Evolutionary conservation across 1,284 basidiomycete species (phyloP).

Genomic region (Lentinula novae-zelandiae): DNA sequence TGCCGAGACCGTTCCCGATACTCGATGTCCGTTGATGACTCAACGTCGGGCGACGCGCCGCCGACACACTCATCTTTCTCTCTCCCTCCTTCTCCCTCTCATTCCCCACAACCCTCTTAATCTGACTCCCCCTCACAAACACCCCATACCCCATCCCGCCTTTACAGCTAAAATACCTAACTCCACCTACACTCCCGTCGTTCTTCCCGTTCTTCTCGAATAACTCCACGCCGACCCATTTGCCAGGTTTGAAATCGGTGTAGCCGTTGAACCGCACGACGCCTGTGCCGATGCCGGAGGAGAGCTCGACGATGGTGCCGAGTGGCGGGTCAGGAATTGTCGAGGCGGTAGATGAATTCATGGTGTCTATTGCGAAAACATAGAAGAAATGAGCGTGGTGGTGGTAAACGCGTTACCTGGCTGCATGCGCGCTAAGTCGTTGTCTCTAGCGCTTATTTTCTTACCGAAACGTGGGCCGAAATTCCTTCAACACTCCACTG

Average conservation of each 20-base stretch:
- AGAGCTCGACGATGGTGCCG: conserved; percentile 70
- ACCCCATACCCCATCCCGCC: conserved; percentile 66
- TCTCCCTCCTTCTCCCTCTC: conserved; percentile 35
- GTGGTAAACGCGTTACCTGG: too few relatives aligned
- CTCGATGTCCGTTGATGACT: conserved; percentile 40
- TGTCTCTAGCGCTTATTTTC: too few relatives aligned
- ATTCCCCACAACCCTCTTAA: conserved; percentile 58
- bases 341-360: neutral
- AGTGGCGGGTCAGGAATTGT: conserved; percentile 34
- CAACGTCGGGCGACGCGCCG: conserved; percentile 17
- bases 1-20: conserved; percentile 28
- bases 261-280: conserved; percentile 84
- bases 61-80: neutral
- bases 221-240: conserved; percentile 95
- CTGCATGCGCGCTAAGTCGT: too few relatives aligned
- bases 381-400: too few relatives aligned
- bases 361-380: neutral
- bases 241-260: conserved; percentile 84
- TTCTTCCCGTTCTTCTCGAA: conserved; percentile 88
- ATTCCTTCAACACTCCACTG: too few relatives aligned
- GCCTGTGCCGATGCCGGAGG: conserved; percentile 66
- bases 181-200: conserved; percentile 85
- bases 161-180: conserved; percentile 83
- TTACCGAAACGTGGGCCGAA: too few relatives aligned
- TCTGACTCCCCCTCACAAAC: conserved; percentile 88